Base-by-base conservation (phyloP, 2,329 filamentous ascomycete genomes). In the Neoscytalidium dimidiatum region DNA sequence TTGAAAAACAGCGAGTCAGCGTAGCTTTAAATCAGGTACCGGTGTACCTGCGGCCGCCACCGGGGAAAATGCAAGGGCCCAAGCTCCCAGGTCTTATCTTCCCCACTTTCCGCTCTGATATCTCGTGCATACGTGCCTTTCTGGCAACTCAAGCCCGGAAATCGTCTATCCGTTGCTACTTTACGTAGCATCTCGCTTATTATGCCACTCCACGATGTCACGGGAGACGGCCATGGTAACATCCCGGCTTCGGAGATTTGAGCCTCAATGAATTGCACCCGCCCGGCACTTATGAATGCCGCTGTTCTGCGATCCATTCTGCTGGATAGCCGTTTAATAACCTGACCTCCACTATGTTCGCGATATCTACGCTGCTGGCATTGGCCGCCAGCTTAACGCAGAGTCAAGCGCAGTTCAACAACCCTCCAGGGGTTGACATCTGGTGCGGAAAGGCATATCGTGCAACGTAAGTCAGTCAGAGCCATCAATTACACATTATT, bases 361-460 rank as follows among this genome's bases (percentile, higher is more conserved):
- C 13, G 19, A 4, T 29, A 28, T 51, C 46, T 13, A 51, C 46
- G 8, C 13, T 51, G 23, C 46, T 51, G 6, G 46, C 46, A 11
- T 3, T 51, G 26, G 23, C n/a, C 26, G 46, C 46, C 13, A 26
- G 46, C 26, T 31, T 29, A 26, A 17, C 26, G 26, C 26, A 29
- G 13, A 29, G 46, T n/a, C 46, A 64, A 3, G 61, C 61, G 23
- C 48, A 43, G 23, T 75, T 79, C 67, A 77, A 77, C 52, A 77
- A 77, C 46, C 76, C 77, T 13, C 69, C 77, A 49, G 79, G 80
- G 5, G 79, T 83, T 9, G 77, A 81, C 52, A 76, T 80, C 38
- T 83, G 80, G 81, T 82, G 82, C 70, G 81, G 82, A 8, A 84
- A 84, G 68, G 80, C 81, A 13, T 83, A 83, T 69, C 71, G 71